Evolutionary conservation across 2,329 filamentous ascomycete genomes (phyloP), one percentile per base, ranked within the genome.

Genomic region (Fusarium sp.): DNA sequence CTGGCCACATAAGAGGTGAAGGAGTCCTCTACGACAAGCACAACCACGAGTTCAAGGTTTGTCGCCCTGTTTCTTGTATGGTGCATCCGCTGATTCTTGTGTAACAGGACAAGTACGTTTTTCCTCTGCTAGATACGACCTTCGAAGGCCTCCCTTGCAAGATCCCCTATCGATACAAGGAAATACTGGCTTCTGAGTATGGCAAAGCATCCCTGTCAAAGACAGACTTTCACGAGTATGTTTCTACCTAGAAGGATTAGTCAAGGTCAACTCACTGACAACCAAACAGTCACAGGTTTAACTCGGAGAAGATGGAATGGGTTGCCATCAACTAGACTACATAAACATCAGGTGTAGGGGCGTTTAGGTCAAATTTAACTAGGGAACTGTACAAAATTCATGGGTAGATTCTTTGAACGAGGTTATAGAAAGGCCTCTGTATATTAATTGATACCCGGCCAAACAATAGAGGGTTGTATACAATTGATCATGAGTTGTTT

Each of bases 81-180:
- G 12, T 7, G 6, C 20, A 6, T n/a, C 12, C 69, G 16, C 44
- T 60, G 49, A 61, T 59, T 6, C 22, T 6, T 36, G 20, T 9
- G 11, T 10, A 1, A 5, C 46, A 87, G 84, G 86, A 89, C 64
- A 87, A 85, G 0, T 87, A 92, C 63, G 83, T 95, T 12, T 94
- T 91, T 77, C 93, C 93, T 0, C 83, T 95, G 77, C 85, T 91
- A n/a, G 87, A 90, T 68, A 93, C 90, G 2, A 87, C 85, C 1
- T 94, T 93, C 65, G 92, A 94, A 77, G 91, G 90, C 1, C 87
- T 91, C 0, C 83, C 87, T 1, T 92, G 88, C 53, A 91, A 91
- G 81, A 91, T 94, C 27, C 93, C 93, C 0, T 91, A 87, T 75
- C 82, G 84, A 9, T 92, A 91, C 77, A 85, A 87, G 68, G 87